These are phyloP conservation scores for Porphyrellus cyaneotinctus DNA, from an alignment of 768 basidiomycete genomes.

Conservation along the genomic window DNA sequence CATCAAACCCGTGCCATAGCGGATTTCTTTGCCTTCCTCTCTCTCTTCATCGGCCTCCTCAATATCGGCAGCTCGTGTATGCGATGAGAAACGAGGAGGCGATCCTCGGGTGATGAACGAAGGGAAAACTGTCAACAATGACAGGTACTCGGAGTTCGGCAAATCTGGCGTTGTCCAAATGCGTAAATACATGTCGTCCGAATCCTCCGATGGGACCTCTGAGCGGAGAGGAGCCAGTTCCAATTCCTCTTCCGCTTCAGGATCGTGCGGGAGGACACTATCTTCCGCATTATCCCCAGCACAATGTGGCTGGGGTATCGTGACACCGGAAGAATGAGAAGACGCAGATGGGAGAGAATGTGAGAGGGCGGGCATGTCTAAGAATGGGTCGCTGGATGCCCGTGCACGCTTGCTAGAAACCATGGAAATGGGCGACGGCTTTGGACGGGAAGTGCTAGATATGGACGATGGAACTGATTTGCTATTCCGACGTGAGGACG, in stretches of 20 bases:
- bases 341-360: constrained; percentile 52
- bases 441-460: constrained; percentile 31
- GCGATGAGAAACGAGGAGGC: constrained; percentile 61
- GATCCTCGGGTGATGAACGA: constrained; percentile 64
- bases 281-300: constrained; percentile 39
- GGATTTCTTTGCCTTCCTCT: constrained; percentile 53
- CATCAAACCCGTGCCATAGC: constrained; percentile 80
- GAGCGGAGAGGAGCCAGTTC: constrained; percentile 31
- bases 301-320: constrained; percentile 30
- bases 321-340: constrained; percentile 40
- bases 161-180: constrained; percentile 83
- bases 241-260: constrained; percentile 34
- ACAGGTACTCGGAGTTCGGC: constrained; percentile 65
- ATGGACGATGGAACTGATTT: constrained; percentile 51
- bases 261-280: constrained; percentile 32
- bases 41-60: constrained; percentile 66
- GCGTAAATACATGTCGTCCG: constrained; percentile 55
- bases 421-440: constrained; percentile 38
- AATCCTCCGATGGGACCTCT: constrained; percentile 30
- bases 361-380: constrained; percentile 64
- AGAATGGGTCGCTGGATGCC: constrained; percentile 76
- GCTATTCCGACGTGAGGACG: constrained; percentile 48
- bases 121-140: constrained; percentile 72
- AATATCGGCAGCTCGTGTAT: constrained; percentile 48
- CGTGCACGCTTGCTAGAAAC: constrained; percentile 59